Evolutionary conservation across 2,329 filamentous ascomycete species (phyloP).

Genomic region (Sporothrix luriei): DNA sequence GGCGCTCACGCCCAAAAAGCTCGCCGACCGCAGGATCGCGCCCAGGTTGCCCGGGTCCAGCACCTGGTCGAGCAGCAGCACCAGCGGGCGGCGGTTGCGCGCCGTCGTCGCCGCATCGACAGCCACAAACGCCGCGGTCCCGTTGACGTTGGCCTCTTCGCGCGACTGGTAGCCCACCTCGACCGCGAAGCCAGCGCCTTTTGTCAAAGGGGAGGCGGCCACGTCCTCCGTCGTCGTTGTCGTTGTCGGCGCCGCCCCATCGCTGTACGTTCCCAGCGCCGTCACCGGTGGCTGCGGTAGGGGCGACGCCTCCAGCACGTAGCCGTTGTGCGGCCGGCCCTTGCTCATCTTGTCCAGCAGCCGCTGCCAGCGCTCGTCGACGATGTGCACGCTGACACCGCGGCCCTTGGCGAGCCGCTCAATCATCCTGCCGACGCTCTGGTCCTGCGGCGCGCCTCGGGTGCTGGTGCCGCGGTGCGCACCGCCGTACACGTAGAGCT

Average conservation of each 20-base stretch:
- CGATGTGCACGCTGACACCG: slow-evolving; percentile 59
- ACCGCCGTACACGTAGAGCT: slow-evolving; percentile 73
- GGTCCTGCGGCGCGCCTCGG: slow-evolving; percentile 39
- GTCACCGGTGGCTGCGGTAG: slow-evolving; percentile 71
- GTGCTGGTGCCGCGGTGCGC: slow-evolving; percentile 54
- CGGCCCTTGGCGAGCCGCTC: slow-evolving; percentile 52
- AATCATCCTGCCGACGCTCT: slow-evolving; percentile 49
- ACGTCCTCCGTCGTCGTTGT: neutral
- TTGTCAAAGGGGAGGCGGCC: neutral
- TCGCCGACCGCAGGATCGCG: slow-evolving; percentile 82
- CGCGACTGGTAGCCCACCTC: slow-evolving; percentile 66
- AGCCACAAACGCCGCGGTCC: slow-evolving; percentile 41
- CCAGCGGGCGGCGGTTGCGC: slow-evolving; percentile 62
- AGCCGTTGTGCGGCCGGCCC: slow-evolving; percentile 85
- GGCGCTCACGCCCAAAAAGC: slow-evolving; percentile 87
- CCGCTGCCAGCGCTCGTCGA: slow-evolving; percentile 63
- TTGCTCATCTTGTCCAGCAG: slow-evolving; percentile 82
- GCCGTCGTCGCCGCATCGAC: neutral
- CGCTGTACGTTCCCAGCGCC: slow-evolving; percentile 55
- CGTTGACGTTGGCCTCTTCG: slow-evolving; percentile 76
- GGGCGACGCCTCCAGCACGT: slow-evolving; percentile 82
- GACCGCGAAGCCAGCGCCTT: slow-evolving; percentile 57
- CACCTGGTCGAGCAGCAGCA: slow-evolving; percentile 74
- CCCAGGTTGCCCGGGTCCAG: slow-evolving; percentile 89
- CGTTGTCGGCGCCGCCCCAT: slow-evolving; percentile 39